Evolutionary conservation across 2,329 filamentous ascomycete genomes (phyloP).

Genomic region (Diaporthe citrichinensis): DNA sequence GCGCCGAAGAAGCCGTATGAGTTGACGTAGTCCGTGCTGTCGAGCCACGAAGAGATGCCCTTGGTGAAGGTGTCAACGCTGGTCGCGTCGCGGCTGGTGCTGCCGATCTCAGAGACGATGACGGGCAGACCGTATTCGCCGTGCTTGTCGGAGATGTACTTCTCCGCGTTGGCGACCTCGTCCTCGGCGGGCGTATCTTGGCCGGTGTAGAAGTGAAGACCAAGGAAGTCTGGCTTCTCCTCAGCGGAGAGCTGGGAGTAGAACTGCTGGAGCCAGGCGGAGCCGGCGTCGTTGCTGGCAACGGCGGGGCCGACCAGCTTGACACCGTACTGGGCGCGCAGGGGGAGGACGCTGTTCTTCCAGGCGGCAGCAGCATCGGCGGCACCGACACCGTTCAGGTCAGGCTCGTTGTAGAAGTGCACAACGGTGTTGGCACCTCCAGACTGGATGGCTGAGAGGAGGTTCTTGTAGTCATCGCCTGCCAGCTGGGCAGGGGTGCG

Average conservation of each 20-base stretch:
- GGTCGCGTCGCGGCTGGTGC: constrained; percentile 53
- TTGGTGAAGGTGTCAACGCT: constrained; percentile 56
- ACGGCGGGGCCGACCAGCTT: constrained; percentile 57
- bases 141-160: constrained; percentile 54
- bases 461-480: constrained; percentile 55
- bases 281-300: constrained; percentile 55
- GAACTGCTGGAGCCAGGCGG: constrained; percentile 57
- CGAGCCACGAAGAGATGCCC: constrained; percentile 58
- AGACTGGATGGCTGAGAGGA: constrained; percentile 45
- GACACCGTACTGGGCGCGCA: constrained; percentile 45
- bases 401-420: constrained; percentile 63
- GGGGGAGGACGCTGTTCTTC: constrained; percentile 54
- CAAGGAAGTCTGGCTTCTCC: constrained; percentile 57
- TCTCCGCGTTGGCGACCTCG: constrained; percentile 51
- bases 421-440: constrained; percentile 49
- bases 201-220: constrained; percentile 59
- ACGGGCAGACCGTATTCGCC: constrained; percentile 52
- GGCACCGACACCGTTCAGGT: constrained; percentile 53
- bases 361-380: constrained; percentile 56
- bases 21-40: constrained; percentile 55
- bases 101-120: constrained; percentile 59
- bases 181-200: constrained; percentile 48
- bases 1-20: constrained; percentile 62
- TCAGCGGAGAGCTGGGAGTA: constrained; percentile 51
- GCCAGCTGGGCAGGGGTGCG: constrained; percentile 54